Evolutionary conservation across 306 rosid species (phyloP), one percentile per base, ranked within the genome.

Genomic region (Trifolium repens): DNA sequence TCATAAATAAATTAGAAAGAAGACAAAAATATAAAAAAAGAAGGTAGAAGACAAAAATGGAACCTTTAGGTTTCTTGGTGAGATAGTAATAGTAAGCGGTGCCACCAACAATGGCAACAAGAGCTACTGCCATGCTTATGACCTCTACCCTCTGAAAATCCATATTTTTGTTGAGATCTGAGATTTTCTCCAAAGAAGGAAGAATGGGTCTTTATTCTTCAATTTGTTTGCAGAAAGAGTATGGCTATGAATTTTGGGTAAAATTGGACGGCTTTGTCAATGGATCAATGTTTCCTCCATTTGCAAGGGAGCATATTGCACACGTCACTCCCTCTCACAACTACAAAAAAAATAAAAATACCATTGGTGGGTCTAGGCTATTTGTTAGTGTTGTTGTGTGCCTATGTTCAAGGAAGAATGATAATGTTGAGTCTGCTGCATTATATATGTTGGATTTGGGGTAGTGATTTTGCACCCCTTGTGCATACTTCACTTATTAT

Each of bases 71-170:
- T 79, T 85, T 89, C 55, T 84, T 89, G 87, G 79, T 70, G 85
- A 87, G 64, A 68, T 84, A 87, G 78, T 73, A 87, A 72, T 82
- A 89, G 85, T 84, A 87, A 58, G 90, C 89, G 53, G 91, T 82
- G 24, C 82, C 90, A 37, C 81, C 87, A 30, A 85, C 79, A 67
- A 89, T 47, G 65, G 91, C 90, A 22, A 78, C 85, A 4, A 84
- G 79, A 71, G 91, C 91, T 9, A 84, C 69, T 9, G 85, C 81
- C 22, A 85, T 52, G 85, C 85, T 79, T 43, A 87, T 72, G 85
- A 76, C 83, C 77, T 87, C 91, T 0, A 77, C 73, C 58, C 86
- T 78, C 81, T 76, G 94, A 71, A 69, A 55, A 12, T 72, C 85
- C 88, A 84, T 39, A 7, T 1, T 89, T 44, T 44, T 60, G 54